Conservation (phyloP, 2,329 filamentous ascomycete species). For the Corynespora cassiicola region DNA sequence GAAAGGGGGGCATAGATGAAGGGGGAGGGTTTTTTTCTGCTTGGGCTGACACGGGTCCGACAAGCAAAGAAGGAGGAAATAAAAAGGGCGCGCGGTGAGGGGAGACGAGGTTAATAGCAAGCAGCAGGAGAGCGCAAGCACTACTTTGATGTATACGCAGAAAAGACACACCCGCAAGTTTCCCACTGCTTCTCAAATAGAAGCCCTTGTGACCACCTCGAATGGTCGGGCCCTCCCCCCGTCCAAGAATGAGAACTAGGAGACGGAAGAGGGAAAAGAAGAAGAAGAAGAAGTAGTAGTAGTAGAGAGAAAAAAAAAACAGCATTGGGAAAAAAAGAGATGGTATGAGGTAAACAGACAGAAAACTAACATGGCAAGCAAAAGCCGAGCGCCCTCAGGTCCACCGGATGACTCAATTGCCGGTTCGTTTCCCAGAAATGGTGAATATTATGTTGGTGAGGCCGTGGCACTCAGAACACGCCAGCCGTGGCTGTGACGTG, state of each 20-base stretch:
- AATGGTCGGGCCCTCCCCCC: slow-evolving; percentile 10
- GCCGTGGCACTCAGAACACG: slow-evolving; percentile 27
- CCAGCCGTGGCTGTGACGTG: slow-evolving; percentile 18
- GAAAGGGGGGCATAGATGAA: slow-evolving; percentile 16
- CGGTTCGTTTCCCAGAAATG: slow-evolving; percentile 33
- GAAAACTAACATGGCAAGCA: slow-evolving; percentile 31
- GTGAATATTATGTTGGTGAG: slow-evolving; percentile 39
- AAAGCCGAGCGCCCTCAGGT: slow-evolving; percentile 38
- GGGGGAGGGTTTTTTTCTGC: too few relatives aligned
- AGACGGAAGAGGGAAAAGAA: too few relatives aligned
- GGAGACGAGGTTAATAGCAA: too few relatives aligned
- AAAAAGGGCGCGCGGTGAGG: too few relatives aligned
- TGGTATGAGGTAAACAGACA: slow-evolving; percentile 36
- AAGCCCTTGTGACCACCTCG: too few relatives aligned
- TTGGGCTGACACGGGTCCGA: too few relatives aligned
- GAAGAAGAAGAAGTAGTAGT: slow-evolving; percentile 17
- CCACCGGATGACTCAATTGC: slow-evolving; percentile 32
- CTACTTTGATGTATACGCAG: too few relatives aligned
- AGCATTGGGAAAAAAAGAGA: slow-evolving; percentile 22
- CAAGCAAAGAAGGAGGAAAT: neutral
- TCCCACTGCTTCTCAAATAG: too few relatives aligned
- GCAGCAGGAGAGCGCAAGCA: too few relatives aligned
- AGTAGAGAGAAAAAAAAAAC: too few relatives aligned
- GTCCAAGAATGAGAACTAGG: too few relatives aligned
- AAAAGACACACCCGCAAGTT: too few relatives aligned